A percentile compares a stretch with the other conserved stretches of the same genome.
These are phyloP conservation scores for Saccharomyces hybrid DNA, from an alignment of 1,139 yeast species.

Conservation along the genomic window DNA sequence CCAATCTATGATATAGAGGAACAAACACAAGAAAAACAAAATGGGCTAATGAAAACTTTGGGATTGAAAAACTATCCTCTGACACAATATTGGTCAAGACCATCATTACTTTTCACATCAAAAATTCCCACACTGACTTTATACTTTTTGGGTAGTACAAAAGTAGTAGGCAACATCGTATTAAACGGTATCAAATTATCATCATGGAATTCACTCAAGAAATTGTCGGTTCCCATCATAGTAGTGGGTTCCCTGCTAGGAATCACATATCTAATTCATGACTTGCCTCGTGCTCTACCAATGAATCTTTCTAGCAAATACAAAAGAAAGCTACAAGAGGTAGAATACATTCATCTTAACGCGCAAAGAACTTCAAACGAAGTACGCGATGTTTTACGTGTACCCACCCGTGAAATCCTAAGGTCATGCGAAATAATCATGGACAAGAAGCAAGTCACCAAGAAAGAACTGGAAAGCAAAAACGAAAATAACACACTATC, in stretches of 20 bases:
- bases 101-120: conserved; percentile 31
- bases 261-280: conserved; percentile 59
- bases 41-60: conserved; percentile 5
- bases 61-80: conserved; percentile 23
- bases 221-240: conserved; percentile 34
- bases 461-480: conserved; percentile 32
- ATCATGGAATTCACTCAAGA: conserved; percentile 29
- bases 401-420: conserved; percentile 79
- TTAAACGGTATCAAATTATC: conserved; percentile 33
- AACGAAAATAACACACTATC: conserved; percentile 53
- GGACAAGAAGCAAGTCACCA: conserved; percentile 22
- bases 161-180: conserved; percentile 27
- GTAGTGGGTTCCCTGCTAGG: conserved; percentile 52
- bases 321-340: conserved; percentile 48
- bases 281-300: conserved; percentile 85
- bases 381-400: conserved; percentile 69
- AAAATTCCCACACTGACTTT: conserved; percentile 30
- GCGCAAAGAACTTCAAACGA: conserved; percentile 75
- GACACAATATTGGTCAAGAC: conserved; percentile 26
- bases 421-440: conserved; percentile 51
- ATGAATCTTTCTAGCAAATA: conserved; percentile 72
- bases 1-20: conserved; percentile 1
- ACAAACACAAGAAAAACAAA: not conserved
- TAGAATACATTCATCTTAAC: conserved; percentile 73
- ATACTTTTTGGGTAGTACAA: conserved; percentile 33